Evolutionary conservation across 768 basidiomycete species (phyloP), one percentile per base, ranked within the genome.

Genomic region (Suillus brevipes): DNA sequence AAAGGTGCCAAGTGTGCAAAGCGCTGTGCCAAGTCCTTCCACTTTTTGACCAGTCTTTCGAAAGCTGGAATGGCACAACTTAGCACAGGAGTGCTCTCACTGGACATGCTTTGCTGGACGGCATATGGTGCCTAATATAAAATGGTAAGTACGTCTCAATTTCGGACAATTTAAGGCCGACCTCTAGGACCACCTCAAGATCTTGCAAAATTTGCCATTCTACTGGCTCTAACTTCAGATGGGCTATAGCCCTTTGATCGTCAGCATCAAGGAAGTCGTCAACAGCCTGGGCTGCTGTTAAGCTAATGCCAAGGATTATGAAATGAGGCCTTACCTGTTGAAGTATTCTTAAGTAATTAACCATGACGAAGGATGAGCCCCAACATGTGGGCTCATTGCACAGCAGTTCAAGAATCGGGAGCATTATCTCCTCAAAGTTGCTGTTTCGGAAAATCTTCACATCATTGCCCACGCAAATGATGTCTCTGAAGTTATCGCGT

Each of bases 341-440:
- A 64, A 67, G 28, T 47, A 18, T 47, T 18, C 60, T 8, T 3
- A 68, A 60, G 6, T 38, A 16, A 43, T 69, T 50, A 3, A 82
- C 65, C 79, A 83, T 80, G 57, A 79, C 71, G 50, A 68, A 79
- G 0, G 76, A 79, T 2, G 74, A 79, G 47, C 80, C 79, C 81
- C 79, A 81, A 0, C 73, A 66, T 0, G 79, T 81, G 3, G 64
- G 23, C 0, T 83, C 76, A 64, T 84, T 77, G 1, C 75, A 70
- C 13, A 66, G 31, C 4, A 66, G 50, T 58, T 61, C 50, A 3
- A 63, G 13, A 34, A 49, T 10, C 2, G 62, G 62, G 12, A 68
- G 47, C 47, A 23, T 4, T 49, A 49, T 13, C 23, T 49, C 23
- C 12, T 23, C 23, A 25, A 13, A 2, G 3, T 23, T 23, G 47